Evolutionary conservation across 495 filamentous ascomycete species (phyloP).

Genomic region (Penicillium turbatum): DNA sequence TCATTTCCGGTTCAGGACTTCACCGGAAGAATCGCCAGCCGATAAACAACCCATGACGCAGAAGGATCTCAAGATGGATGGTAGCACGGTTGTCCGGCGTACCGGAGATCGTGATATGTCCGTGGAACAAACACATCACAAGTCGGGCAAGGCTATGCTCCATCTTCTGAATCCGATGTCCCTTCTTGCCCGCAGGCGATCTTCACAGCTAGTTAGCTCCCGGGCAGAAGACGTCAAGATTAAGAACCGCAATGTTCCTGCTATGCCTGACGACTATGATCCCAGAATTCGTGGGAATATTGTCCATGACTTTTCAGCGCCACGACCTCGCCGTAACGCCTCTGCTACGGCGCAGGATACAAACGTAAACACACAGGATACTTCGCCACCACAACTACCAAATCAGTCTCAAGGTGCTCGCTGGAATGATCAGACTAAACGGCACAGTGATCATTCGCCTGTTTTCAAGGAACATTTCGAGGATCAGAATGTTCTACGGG

Average conservation of each 20-base stretch:
- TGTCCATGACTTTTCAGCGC: constrained; percentile 88
- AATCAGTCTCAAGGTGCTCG: constrained; percentile 5
- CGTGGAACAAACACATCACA: constrained; percentile 33
- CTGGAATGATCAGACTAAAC: constrained; percentile 30
- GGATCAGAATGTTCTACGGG: constrained; percentile 47
- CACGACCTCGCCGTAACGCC: constrained; percentile 57
- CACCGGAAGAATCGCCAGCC: constrained; percentile 28
- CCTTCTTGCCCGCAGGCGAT: constrained; percentile 55
- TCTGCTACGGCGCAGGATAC: constrained; percentile 33
- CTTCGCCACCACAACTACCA: constrained; percentile 8
- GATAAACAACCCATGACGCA: constrained; percentile 28
- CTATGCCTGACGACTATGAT: constrained; percentile 70
- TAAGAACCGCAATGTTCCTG: constrained; percentile 48
- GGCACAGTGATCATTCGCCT: constrained; percentile 52
- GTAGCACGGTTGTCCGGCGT: constrained; percentile 17
- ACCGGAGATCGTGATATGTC: constrained; percentile 30
- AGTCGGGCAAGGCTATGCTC: constrained; percentile 56
- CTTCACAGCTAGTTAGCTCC: constrained; percentile 42
- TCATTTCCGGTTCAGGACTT: constrained; percentile 35
- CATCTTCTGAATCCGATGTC: constrained; percentile 67
- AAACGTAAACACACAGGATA: constrained; percentile 10
- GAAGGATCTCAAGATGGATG: constrained; percentile 29
- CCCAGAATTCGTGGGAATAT: constrained; percentile 78
- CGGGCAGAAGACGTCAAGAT: constrained; percentile 47
- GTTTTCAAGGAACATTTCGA: constrained; percentile 68